Base-by-base conservation (phyloP, 257 asterid species). In the Schizonepeta tenuifolia region DNA sequence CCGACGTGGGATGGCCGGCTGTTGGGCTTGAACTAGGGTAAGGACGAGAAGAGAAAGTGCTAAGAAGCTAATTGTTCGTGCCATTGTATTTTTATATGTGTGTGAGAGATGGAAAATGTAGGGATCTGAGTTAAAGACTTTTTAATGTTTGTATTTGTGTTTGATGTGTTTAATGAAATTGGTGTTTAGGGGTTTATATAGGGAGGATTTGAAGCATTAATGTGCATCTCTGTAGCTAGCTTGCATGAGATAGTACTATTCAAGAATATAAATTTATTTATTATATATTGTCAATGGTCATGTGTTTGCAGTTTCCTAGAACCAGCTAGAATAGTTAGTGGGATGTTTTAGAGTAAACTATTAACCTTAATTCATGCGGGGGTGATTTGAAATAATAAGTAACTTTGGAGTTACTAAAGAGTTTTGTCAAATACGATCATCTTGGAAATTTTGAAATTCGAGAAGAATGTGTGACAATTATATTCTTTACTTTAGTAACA, bases 131-230 rank as follows among this genome's bases (percentile, higher is more conserved):
- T 20, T 69, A 33, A 24, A 51, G 40, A 59, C 20, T 57, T 20
- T 20, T 40, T 53, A 22, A 67, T 71, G 70, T 80, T 59, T 69
- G 21, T 51, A 36, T 70, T 49, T 43, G 46, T 57, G 50, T 20
- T 36, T 44, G 60, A 60, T 49, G 71, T 56, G 26, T 18, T 13
- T 14, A 49, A 31, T 67, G 74, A 55, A 53, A 69, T 61, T 49
- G 78, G 46, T 31, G 28, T 64, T 66, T 55, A 59, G 80, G 31
- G 62, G 76, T 80, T 80, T 80, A 80, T 71, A 80, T 80, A 75
- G 78, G 40, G 70, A 51, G 60, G 77, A 24, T 14, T 63, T 74
- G 44, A 58, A 71, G 73, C 54, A 72, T 72, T 75, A n/a, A n/a
- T n/a, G 53, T 21, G 44, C 47, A 75, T 46, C 28, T 76, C 44